phyloP scores from a whole-genome alignment of 768 basidiomycete species.

The Boletus reticuloceps region DNA sequence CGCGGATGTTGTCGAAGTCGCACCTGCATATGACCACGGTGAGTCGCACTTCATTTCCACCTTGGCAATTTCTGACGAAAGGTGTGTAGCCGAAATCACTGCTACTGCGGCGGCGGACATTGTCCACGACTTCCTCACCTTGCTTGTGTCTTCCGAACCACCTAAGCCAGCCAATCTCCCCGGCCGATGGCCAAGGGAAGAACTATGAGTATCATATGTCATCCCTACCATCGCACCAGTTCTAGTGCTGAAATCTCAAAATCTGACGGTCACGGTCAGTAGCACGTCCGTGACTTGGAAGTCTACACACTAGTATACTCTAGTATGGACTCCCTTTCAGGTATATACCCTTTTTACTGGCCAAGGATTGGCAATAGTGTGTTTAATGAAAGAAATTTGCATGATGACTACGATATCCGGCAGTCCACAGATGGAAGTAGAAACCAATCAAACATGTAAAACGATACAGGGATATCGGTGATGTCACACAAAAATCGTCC shows the following conservation, averaged over 20 bases:
- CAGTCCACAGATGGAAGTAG: neutral
- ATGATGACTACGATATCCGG: neutral
- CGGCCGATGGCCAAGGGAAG: conserved; percentile 16
- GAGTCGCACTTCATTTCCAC: neutral
- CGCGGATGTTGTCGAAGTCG: conserved; percentile 25
- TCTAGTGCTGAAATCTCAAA: neutral
- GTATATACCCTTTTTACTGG: too few species aligned
- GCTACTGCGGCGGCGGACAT: conserved; percentile 44
- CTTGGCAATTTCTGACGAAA: conserved; percentile 4
- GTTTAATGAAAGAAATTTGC: too few species aligned
- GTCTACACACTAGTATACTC: neutral
- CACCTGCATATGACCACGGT: conserved; percentile 29
- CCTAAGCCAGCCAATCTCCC: conserved; percentile 18
- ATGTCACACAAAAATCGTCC: conserved; percentile 11
- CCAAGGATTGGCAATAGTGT: too few species aligned
- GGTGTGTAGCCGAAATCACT: conserved; percentile 36
- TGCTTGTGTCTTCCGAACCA: conserved; percentile 32
- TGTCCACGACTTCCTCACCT: conserved; percentile 44
- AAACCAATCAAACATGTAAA: neutral
- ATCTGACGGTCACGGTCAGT: neutral
- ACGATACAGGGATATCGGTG: conserved; percentile 26
- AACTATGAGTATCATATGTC: conserved; percentile 9
- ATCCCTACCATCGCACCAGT: neutral
- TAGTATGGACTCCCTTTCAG: neutral
- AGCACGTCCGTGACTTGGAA: neutral